Conservation (phyloP, 2,329 filamentous ascomycete genomes). For the Gremmenia infestans region DNA sequence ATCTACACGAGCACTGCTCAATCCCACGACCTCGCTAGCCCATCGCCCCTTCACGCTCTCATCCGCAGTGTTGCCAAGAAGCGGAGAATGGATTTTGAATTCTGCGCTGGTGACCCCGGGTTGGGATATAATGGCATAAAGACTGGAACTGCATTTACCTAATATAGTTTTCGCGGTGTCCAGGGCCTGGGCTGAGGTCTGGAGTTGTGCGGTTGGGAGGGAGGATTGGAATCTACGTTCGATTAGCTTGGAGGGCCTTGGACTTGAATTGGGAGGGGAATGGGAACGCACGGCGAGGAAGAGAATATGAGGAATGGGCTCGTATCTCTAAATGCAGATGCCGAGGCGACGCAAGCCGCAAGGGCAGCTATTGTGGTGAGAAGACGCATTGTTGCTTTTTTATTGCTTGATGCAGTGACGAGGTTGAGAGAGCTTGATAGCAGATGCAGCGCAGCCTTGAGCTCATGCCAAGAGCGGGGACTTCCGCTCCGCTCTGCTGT, state of each 20-base stretch:
- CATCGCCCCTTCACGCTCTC: slow-evolving; percentile 14
- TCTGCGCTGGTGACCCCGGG: slow-evolving; percentile 68
- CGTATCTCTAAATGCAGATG: slow-evolving; percentile 74
- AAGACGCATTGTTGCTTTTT: slow-evolving; percentile 46
- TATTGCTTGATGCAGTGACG: slow-evolving; percentile 7
- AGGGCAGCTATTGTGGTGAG: slow-evolving; percentile 41
- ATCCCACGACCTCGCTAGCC: slow-evolving; percentile 54
- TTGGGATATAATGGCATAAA: slow-evolving; percentile 75
- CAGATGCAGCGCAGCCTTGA: neutral
- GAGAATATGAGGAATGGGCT: slow-evolving; percentile 89
- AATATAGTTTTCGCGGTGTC: slow-evolving; percentile 42
- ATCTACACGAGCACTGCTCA: slow-evolving; percentile 35
- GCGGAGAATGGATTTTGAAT: slow-evolving; percentile 51
- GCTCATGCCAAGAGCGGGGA: neutral
- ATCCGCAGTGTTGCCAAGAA: slow-evolving; percentile 32
- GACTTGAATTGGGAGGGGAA: neutral
- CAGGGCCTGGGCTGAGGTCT: slow-evolving; percentile 20
- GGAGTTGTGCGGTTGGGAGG: slow-evolving; percentile 17
- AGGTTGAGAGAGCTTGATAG: slow-evolving; percentile 7
- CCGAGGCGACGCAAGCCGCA: slow-evolving; percentile 52
- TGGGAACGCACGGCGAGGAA: slow-evolving; percentile 35
- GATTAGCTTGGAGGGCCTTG: neutral
- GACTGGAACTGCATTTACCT: slow-evolving; percentile 63
- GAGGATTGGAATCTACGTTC: slow-evolving; percentile 15
- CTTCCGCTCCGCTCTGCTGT: neutral